Percentiles rank a stretch among this genome's conserved stretches.
These are phyloP conservation scores for Plasmodium coatneyi DNA, from an alignment of 169 alveolate species.

Conservation along the genomic window DNA sequence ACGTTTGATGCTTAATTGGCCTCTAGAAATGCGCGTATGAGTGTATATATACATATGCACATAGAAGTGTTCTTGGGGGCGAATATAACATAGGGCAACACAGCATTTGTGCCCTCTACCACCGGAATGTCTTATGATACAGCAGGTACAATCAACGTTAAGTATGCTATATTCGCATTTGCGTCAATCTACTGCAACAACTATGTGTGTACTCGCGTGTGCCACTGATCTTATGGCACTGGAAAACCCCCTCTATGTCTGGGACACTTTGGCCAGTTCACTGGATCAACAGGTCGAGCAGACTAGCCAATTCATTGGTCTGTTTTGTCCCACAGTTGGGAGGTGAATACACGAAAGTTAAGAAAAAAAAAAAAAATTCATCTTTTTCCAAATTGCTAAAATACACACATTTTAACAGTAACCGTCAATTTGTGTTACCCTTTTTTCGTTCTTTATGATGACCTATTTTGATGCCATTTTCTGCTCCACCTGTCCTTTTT, in stretches of 20 bases:
- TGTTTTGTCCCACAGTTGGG: not conserved
- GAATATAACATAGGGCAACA: not conserved
- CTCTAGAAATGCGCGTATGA: not conserved
- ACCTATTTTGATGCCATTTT: not conserved
- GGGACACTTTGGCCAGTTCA: not conserved
- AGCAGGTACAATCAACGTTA: not conserved
- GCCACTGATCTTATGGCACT: not conserved
- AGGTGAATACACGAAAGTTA: not conserved
- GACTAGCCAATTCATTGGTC: not conserved
- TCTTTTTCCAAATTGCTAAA: not conserved
- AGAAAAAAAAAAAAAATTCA: not conserved
- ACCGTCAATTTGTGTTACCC: not conserved
- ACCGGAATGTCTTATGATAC: not conserved
- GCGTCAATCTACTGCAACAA: not conserved
- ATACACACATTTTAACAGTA: not conserved
- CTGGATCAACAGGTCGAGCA: not conserved
- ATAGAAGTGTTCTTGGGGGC: not conserved
- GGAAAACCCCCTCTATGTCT: not conserved
- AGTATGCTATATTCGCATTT: not conserved
- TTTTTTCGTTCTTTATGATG: not conserved
- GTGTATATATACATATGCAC: not conserved
- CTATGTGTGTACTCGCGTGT: not conserved
- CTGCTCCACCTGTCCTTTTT: not conserved
- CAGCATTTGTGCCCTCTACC: not conserved
- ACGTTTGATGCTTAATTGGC: not conserved